These are phyloP conservation scores for Epipyxis sp. DNA, from an alignment of 108 stramenopile species.

Conservation along the genomic window DNA sequence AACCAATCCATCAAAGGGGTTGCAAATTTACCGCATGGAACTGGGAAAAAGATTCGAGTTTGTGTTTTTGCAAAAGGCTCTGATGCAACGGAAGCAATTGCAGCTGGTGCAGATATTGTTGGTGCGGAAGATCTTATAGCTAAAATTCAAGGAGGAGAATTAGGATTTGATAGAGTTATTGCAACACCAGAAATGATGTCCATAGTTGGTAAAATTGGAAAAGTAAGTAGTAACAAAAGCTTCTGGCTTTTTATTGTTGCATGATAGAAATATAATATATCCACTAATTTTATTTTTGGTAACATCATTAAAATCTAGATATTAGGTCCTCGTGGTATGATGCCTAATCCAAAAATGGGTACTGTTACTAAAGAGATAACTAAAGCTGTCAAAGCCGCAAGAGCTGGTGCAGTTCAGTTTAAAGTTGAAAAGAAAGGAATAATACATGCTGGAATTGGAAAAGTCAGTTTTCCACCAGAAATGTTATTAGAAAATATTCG, in stretches of 20 bases:
- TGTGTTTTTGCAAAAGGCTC: slow-evolving; percentile 75
- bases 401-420: slow-evolving; percentile 71
- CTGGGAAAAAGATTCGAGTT: slow-evolving; percentile 75
- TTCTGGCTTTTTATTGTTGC: not conserved
- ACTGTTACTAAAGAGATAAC: slow-evolving; percentile 72
- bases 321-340: slow-evolving; percentile 82
- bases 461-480: slow-evolving; percentile 55
- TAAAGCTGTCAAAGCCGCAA: slow-evolving; percentile 56
- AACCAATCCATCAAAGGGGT: slow-evolving; percentile 82
- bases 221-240: slow-evolving; percentile 43
- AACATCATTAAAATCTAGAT: slow-evolving; percentile 38
- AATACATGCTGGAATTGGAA: slow-evolving; percentile 80
- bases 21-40: slow-evolving; percentile 79
- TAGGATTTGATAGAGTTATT: slow-evolving; percentile 68
- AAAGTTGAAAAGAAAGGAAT: slow-evolving; percentile 80
- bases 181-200: slow-evolving; percentile 82
- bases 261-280: not conserved
- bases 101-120: slow-evolving; percentile 69
- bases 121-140: slow-evolving; percentile 79
- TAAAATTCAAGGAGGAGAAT: slow-evolving; percentile 63
- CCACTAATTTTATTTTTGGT: not conserved
- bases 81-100: slow-evolving; percentile 62
- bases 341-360: slow-evolving; percentile 91
- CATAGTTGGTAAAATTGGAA: slow-evolving; percentile 68
- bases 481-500: slow-evolving; percentile 56